Conservation (phyloP, 2,329 filamentous ascomycete species). For the Botrytis squamosa region DNA sequence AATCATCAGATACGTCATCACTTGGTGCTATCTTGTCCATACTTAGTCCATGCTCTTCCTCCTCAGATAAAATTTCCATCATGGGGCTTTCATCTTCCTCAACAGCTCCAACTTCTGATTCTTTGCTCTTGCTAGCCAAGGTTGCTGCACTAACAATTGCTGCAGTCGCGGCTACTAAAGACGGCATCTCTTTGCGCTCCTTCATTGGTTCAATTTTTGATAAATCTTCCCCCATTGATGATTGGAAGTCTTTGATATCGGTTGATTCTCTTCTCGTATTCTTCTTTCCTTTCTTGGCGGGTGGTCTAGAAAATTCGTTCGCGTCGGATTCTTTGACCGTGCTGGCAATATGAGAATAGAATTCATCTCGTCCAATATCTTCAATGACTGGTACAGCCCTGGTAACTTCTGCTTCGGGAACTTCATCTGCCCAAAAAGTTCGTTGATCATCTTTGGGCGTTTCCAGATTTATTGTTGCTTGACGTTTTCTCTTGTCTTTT, state of each 20-base stretch:
- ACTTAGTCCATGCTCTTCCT: slow-evolving; percentile 42
- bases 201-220: slow-evolving; percentile 26
- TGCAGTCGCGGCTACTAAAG: slow-evolving; percentile 26
- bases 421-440: slow-evolving; percentile 37
- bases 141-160: slow-evolving; percentile 30
- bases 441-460: slow-evolving; percentile 23
- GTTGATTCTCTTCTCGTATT: slow-evolving; percentile 38
- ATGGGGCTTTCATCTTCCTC: slow-evolving; percentile 42
- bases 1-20: slow-evolving; percentile 49
- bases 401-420: slow-evolving; percentile 36
- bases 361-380: slow-evolving; percentile 36
- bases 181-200: slow-evolving; percentile 31
- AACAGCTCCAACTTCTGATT: slow-evolving; percentile 27
- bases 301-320: slow-evolving; percentile 35
- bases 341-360: slow-evolving; percentile 36
- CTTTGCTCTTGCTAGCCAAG: slow-evolving; percentile 20
- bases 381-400: slow-evolving; percentile 35
- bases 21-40: slow-evolving; percentile 43
- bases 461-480: slow-evolving; percentile 29
- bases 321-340: slow-evolving; percentile 29
- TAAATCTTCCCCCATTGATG: slow-evolving; percentile 18
- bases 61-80: slow-evolving; percentile 40
- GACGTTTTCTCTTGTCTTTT: slow-evolving; percentile 39
- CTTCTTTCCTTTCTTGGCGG: slow-evolving; percentile 44
- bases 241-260: slow-evolving; percentile 20